Conservation (phyloP, 768 basidiomycete genomes). For the Boletus sp. region DNA sequence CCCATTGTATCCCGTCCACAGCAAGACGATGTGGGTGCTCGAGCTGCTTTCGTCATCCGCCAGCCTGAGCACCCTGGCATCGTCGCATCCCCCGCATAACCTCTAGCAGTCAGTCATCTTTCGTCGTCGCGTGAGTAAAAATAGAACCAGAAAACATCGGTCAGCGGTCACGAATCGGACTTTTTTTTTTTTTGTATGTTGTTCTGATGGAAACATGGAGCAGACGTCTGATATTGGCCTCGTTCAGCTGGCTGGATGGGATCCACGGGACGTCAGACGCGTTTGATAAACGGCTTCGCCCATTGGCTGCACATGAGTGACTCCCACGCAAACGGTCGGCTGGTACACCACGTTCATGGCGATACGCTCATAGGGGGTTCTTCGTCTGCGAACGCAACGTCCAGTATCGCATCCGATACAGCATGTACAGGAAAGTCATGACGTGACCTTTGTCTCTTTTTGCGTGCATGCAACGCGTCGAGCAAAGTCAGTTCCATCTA, state of each 20-base stretch:
- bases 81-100: conserved; percentile 20
- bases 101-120: conserved; percentile 5
- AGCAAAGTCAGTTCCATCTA: neutral
- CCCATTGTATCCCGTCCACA: conserved; percentile 32
- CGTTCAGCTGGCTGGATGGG: conserved; percentile 25
- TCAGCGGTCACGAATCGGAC: conserved; percentile 34
- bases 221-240: conserved; percentile 27
- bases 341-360: conserved; percentile 34
- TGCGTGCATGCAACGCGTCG: neutral
- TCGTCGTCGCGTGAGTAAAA: no score
- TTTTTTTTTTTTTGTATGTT: conserved; percentile 4
- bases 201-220: conserved; percentile 28
- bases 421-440: conserved; percentile 32
- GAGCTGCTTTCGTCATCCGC: no score
- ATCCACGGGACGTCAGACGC: conserved; percentile 27
- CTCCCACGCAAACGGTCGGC: conserved; percentile 28
- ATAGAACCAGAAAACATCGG: no score
- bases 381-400: conserved; percentile 25
- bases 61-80: neutral
- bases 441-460: conserved; percentile 4
- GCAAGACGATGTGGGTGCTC: neutral
- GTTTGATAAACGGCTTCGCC: conserved; percentile 12
- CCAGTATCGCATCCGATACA: conserved; percentile 26
- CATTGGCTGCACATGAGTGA: conserved; percentile 29
- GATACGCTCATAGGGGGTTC: conserved; percentile 7